Percentiles rank a stretch among this genome's conserved stretches.
Conservation (phyloP, 768 basidiomycete species). For the Termitomyces sp. region DNA sequence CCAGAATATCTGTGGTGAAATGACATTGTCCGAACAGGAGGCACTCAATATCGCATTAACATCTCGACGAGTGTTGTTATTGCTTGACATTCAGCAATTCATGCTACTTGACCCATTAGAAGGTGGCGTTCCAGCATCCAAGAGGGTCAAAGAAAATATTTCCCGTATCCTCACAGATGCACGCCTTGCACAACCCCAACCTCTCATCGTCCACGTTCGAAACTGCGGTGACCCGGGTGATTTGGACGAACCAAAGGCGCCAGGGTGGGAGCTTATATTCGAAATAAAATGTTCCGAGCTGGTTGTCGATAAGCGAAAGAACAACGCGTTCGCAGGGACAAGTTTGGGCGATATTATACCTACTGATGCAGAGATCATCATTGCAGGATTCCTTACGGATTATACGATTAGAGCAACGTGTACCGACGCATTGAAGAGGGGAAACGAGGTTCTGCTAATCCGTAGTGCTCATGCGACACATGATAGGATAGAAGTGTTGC, state of each 20-base stretch:
- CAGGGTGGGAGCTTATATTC: conserved; percentile 61
- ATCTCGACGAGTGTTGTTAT: conserved; percentile 43
- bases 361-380: conserved; percentile 52
- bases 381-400: conserved; percentile 66
- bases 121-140: conserved; percentile 42
- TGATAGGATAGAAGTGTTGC: conserved; percentile 57
- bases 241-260: conserved; percentile 46
- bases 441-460: conserved; percentile 62
- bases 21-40: conserved; percentile 1
- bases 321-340: conserved; percentile 66
- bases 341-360: conserved; percentile 42
- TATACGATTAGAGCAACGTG: conserved; percentile 58
- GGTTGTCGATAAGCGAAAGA: conserved; percentile 62
- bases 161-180: conserved; percentile 41
- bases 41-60: conserved; percentile 9
- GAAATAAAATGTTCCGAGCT: conserved; percentile 42
- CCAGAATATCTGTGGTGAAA: neutral
- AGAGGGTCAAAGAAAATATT: conserved; percentile 41
- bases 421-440: conserved; percentile 51
- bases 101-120: conserved; percentile 41
- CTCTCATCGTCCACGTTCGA: conserved; percentile 62
- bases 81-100: conserved; percentile 51
- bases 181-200: conserved; percentile 39
- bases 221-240: conserved; percentile 60
- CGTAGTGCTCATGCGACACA: conserved; percentile 62